These are phyloP conservation scores for Lasiodiplodia citricola DNA, from an alignment of 2,329 filamentous ascomycete species.

Conservation along the genomic window DNA sequence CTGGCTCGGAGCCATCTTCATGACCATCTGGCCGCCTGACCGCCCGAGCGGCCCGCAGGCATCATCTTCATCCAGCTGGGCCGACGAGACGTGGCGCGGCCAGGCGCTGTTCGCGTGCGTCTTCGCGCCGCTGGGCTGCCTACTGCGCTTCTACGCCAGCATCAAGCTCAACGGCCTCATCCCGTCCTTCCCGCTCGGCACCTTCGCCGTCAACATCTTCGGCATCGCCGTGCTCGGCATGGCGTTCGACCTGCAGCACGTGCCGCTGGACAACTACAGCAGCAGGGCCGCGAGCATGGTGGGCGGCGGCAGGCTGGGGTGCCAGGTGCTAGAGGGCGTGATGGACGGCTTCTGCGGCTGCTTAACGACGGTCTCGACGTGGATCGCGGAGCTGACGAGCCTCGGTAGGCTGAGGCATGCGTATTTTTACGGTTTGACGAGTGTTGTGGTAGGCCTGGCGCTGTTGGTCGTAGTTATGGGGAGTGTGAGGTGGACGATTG, in stretches of 20 bases:
- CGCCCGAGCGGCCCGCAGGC: constrained; percentile 35
- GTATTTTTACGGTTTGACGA: constrained; percentile 71
- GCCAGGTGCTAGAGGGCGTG: constrained; percentile 54
- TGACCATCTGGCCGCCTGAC: constrained; percentile 74
- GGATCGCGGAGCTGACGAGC: constrained; percentile 51
- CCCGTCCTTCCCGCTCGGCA: constrained; percentile 79
- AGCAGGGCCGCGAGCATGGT: constrained; percentile 47
- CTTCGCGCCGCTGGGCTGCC: constrained; percentile 81
- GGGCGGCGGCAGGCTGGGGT: constrained; percentile 49
- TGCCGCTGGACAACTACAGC: constrained; percentile 42
- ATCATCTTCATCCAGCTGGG: constrained; percentile 34
- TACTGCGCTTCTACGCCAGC: constrained; percentile 75
- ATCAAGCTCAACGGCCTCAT: constrained; percentile 71
- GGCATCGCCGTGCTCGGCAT: constrained; percentile 78
- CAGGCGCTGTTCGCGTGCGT: constrained; percentile 76
- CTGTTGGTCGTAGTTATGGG: constrained; percentile 76
- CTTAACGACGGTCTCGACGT: constrained; percentile 56
- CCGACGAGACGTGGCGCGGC: constrained; percentile 72
- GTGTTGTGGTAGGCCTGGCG: constrained; percentile 63
- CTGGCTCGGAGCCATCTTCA: constrained; percentile 78
- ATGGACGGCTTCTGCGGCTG: constrained; percentile 56
- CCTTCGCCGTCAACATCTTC: constrained; percentile 79
- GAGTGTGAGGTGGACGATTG: constrained; percentile 70
- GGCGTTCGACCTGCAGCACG: constrained; percentile 79
- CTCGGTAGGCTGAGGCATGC: constrained; percentile 55